Evolutionary conservation across 1,284 basidiomycete genomes (phyloP).

Genomic region (Cutaneotrichosporon arboriforme): DNA sequence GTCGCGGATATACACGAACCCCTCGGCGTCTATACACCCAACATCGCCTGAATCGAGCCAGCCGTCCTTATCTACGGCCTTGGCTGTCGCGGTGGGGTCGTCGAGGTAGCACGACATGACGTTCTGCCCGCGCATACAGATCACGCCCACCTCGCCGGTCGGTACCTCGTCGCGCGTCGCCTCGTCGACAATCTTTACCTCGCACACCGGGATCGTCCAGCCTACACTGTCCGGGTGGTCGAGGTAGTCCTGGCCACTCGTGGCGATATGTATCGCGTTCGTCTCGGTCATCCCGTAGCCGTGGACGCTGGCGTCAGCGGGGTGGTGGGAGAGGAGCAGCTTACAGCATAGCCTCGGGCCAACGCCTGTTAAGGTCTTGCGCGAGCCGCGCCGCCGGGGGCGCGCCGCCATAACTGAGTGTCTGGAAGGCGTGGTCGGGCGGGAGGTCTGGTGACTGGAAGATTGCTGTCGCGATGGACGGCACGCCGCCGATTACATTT

Average conservation of each 20-base stretch:
- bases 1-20: conserved; percentile 38
- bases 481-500: conserved; percentile 40
- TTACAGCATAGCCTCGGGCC: conserved; percentile 24
- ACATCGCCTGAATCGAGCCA: conserved; percentile 45
- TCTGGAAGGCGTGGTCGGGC: conserved; percentile 20
- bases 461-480: conserved; percentile 34
- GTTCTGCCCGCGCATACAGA: conserved; percentile 35
- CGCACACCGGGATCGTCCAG: conserved; percentile 33
- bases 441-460: conserved; percentile 14
- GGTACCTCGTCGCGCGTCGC: conserved; percentile 23
- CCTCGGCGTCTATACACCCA: conserved; percentile 33
- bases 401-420: conserved; percentile 43
- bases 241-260: conserved; percentile 37
- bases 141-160: conserved; percentile 24
- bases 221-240: conserved; percentile 16
- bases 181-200: conserved; percentile 34
- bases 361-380: conserved; percentile 24
- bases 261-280: conserved; percentile 35
- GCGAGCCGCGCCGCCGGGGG: conserved; percentile 35
- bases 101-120: conserved; percentile 40
- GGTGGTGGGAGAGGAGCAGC: too few species aligned
- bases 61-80: conserved; percentile 30
- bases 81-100: conserved; percentile 18
- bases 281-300: conserved; percentile 45
- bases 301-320: conserved; percentile 12